These are phyloP conservation scores for Russula lepida DNA, from an alignment of 768 basidiomycete genomes.

Conservation along the genomic window DNA sequence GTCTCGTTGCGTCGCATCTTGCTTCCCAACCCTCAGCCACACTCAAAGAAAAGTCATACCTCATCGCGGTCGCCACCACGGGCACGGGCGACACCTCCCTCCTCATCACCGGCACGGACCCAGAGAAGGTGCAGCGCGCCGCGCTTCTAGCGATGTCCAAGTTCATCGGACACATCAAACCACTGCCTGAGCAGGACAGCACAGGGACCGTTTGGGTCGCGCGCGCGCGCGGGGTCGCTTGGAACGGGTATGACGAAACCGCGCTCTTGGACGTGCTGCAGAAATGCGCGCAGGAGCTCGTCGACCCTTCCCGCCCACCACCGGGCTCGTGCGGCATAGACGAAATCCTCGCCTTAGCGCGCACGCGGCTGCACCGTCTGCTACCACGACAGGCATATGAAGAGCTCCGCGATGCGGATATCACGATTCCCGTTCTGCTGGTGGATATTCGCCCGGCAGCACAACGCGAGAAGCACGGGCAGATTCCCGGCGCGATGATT, in stretches of 20 bases:
- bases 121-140: slow-evolving; percentile 55
- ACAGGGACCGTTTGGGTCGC: slow-evolving; percentile 33
- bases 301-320: slow-evolving; percentile 55
- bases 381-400: slow-evolving; percentile 51
- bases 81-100: slow-evolving; percentile 32
- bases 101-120: slow-evolving; percentile 49
- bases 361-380: slow-evolving; percentile 57
- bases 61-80: slow-evolving; percentile 49
- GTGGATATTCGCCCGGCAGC: slow-evolving; percentile 68
- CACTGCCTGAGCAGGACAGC: slow-evolving; percentile 15
- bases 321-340: slow-evolving; percentile 55
- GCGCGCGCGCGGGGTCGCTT: slow-evolving; percentile 45
- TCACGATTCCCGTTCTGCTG: slow-evolving; percentile 56
- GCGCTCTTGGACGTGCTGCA: slow-evolving; percentile 65
- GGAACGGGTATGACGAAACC: slow-evolving; percentile 49
- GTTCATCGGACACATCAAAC: slow-evolving; percentile 53
- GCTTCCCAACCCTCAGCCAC: slow-evolving; percentile 39
- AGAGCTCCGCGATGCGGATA: slow-evolving; percentile 40
- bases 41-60: slow-evolving; percentile 31
- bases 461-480: slow-evolving; percentile 50
- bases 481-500: slow-evolving; percentile 58
- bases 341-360: slow-evolving; percentile 47
- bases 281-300: slow-evolving; percentile 49
- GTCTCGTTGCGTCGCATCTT: slow-evolving; percentile 43
- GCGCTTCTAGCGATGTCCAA: slow-evolving; percentile 57